Conservation (phyloP, 139 green algal species). For the Ostreobium quekettii region DNA sequence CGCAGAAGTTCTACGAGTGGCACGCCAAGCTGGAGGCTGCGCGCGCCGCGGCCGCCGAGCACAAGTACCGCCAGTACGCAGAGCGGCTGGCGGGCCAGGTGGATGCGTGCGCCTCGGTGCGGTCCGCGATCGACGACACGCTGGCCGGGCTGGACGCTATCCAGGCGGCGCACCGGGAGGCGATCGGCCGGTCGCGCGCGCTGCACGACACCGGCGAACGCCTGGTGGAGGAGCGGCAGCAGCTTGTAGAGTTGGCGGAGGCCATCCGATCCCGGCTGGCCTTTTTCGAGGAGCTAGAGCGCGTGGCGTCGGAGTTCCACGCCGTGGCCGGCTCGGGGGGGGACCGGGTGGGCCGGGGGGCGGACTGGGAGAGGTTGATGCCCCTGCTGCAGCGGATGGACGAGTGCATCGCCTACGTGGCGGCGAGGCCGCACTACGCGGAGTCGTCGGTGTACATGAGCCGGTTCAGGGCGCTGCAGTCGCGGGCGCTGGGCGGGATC, state of each 20-base stretch:
- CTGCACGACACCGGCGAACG: conserved; percentile 15
- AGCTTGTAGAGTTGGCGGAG: conserved; percentile 54
- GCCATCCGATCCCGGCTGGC: conserved; percentile 61
- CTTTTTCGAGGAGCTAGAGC: conserved; percentile 94
- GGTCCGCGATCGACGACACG: conserved; percentile 31
- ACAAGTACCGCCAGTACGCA: conserved; percentile 75
- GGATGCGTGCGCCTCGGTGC: conserved; percentile 45
- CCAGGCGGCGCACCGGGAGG: background rate
- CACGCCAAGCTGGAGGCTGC: conserved; percentile 74
- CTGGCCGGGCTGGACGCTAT: conserved; percentile 6
- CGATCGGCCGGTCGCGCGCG: background rate
- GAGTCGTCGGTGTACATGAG: conserved; percentile 70
- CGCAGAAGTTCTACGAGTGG: conserved; percentile 84
- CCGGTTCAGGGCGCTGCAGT: conserved; percentile 86
- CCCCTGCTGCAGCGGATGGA: conserved; percentile 76
- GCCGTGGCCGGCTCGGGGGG: conserved; percentile 32
- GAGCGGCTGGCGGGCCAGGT: conserved; percentile 54
- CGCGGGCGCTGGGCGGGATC: conserved; percentile 57
- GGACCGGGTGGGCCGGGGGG: background rate
- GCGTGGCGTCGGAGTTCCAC: conserved; percentile 59
- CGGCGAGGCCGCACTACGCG: conserved; percentile 72
- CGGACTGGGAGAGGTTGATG: conserved; percentile 46
- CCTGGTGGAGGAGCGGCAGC: conserved; percentile 47
- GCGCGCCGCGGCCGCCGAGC: conserved; percentile 64
- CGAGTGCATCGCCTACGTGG: conserved; percentile 77